Evolutionary conservation across 768 basidiomycete species (phyloP).

Genomic region (Boletus speciosus): DNA sequence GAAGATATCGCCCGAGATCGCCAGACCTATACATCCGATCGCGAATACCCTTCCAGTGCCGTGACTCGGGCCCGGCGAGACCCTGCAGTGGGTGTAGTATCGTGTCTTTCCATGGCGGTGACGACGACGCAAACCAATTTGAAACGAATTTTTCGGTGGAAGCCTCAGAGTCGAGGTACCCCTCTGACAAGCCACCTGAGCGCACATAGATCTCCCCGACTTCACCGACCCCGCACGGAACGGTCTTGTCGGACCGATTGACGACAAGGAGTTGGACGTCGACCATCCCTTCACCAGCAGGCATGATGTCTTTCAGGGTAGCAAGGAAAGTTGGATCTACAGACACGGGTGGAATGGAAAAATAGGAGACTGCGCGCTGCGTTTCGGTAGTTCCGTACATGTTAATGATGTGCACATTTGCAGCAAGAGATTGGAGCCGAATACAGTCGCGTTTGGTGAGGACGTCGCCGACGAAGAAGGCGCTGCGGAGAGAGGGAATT

Average conservation of each 20-base stretch:
- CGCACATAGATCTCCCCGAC: slow-evolving; percentile 99
- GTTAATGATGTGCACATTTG: slow-evolving; percentile 93
- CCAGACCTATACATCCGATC: slow-evolving; percentile 98
- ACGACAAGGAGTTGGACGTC: slow-evolving; percentile 97
- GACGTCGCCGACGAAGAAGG: slow-evolving; percentile 99
- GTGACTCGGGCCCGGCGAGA: slow-evolving; percentile 66
- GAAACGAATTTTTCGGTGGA: slow-evolving; percentile 87
- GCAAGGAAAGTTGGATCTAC: slow-evolving; percentile 87
- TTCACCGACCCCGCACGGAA: slow-evolving; percentile 92
- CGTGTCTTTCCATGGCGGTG: slow-evolving; percentile 60
- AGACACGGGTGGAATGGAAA: slow-evolving; percentile 81
- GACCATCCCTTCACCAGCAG: slow-evolving; percentile 95
- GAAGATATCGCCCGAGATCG: slow-evolving; percentile 91
- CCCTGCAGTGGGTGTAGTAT: slow-evolving; percentile 57
- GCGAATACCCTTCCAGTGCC: slow-evolving; percentile 90
- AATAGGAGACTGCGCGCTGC: slow-evolving; percentile 97
- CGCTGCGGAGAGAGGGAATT: slow-evolving; percentile 82
- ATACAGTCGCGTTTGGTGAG: slow-evolving; percentile 97
- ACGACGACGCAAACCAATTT: slow-evolving; percentile 79
- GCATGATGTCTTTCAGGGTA: slow-evolving; percentile 96
- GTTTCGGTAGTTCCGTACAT: slow-evolving; percentile 99
- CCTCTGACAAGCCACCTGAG: slow-evolving; percentile 92
- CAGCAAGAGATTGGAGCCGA: slow-evolving; percentile 87
- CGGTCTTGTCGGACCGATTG: slow-evolving; percentile 78
- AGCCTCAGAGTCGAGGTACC: slow-evolving; percentile 82